Evolutionary conservation across 73 alveolate genomes (phyloP).

Genomic region (Blepharisma japonicum): DNA sequence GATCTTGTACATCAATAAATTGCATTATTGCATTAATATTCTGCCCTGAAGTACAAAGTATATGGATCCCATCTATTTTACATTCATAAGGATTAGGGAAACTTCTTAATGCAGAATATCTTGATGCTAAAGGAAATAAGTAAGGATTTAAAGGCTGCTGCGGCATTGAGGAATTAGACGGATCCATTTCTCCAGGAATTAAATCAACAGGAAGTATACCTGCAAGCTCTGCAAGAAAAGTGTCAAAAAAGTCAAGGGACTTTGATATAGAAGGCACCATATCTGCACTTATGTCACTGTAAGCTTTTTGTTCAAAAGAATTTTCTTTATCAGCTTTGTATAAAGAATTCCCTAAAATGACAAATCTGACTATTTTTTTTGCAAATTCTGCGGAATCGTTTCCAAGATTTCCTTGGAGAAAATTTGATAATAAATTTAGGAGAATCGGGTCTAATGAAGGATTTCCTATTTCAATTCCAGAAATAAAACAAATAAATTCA

Average conservation of each 20-base stretch:
- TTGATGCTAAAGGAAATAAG: neutral
- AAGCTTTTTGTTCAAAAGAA: neutral
- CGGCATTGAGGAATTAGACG: neutral
- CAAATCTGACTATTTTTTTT: neutral
- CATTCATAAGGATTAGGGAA: conserved; percentile 11
- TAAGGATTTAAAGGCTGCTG: conserved; percentile 8
- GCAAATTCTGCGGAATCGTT: neutral
- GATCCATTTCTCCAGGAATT: conserved; percentile 12
- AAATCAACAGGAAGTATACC: neutral
- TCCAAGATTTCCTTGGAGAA: neutral
- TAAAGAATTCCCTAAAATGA: neutral
- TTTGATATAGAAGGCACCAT: neutral
- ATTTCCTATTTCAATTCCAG: conserved; percentile 1
- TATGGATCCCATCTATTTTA: neutral
- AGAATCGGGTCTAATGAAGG: neutral
- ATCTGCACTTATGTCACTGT: neutral
- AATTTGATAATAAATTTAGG: neutral
- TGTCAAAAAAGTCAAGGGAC: neutral
- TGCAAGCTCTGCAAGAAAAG: neutral
- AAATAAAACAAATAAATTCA: neutral
- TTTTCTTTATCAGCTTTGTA: neutral
- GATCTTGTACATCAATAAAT: neutral
- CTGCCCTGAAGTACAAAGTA: neutral
- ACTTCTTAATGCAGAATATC: neutral
- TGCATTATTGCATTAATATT: neutral